Evolutionary conservation across 2,329 filamentous ascomycete species (phyloP), one percentile per base, ranked within the genome.

Genomic region (Neopestalotiopsis clavispora): DNA sequence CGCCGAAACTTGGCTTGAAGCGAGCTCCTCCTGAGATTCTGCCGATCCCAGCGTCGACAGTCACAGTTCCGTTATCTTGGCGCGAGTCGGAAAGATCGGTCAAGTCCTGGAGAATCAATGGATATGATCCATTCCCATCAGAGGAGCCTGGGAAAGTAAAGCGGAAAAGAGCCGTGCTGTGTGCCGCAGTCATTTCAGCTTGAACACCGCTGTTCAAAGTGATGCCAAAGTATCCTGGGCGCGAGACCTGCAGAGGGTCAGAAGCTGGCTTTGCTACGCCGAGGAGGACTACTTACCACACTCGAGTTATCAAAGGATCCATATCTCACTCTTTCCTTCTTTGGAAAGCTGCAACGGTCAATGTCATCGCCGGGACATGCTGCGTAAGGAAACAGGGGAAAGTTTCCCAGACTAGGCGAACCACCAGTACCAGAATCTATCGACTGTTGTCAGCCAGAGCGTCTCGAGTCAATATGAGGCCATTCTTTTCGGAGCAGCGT

Each of bases 361-460:
- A 94, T 78, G 52, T 90, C 85, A 70, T 92, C 87, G 14, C 82
- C 84, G 0, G 86, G 83, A 71, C 92, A 94, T 56, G 83, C 82
- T 4, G 86, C 80, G 70, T 92, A 91, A 0, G 91, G 85, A 71
- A 94, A 94, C 1, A 94, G 81, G 0, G 92, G 90, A 66, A 94
- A 94, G 75, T 93, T 93, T 14, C 91, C 92, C 17, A 94, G 80
- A 4, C 90, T 93, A 0, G 91, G 88, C 1, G 80, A 78, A 7
- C 84, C 84, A 28, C 88, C 88, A 0, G 87, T 89, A 1, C 87
- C 87, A 1, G 85, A 87, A 74, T 90, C 57, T 59, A 17, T 32
- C 12, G 13, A 34, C 3, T 13, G 10, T 14, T 30, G 30, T 59
- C 23, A 59, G 57, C 2, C 3, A 28, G 13, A 30, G 9, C 30